A percentile compares a stretch with the other conserved stretches of the same genome.
Conservation (phyloP, 305 asterid genomes). For the Fraxinus nigra region DNA sequence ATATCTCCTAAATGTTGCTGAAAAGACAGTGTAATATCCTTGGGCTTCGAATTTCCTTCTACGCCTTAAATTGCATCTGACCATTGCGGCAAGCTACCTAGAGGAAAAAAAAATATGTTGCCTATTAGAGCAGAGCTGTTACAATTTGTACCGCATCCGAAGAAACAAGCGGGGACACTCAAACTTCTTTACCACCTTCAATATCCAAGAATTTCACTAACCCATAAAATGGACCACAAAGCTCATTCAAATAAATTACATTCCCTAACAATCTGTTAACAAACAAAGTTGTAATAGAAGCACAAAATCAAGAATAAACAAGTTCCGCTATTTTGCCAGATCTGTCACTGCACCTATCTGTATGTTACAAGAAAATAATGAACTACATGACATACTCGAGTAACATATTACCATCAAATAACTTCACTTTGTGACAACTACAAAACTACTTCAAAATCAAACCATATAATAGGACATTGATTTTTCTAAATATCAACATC, state of each 20-base stretch:
- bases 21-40: not conserved
- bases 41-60: not conserved
- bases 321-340: not conserved
- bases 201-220: not conserved
- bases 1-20: not conserved
- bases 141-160: not conserved
- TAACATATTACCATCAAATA: not conserved
- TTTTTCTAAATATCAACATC: not conserved
- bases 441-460: constrained; percentile 24
- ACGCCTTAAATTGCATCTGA: not conserved
- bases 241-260: constrained; percentile 9
- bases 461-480: constrained; percentile 3
- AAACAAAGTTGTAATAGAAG: constrained; percentile 8
- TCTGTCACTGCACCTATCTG: constrained; percentile 14
- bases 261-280: not conserved
- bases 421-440: constrained; percentile 1
- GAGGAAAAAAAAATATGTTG: not conserved
- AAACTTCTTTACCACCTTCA: not conserved
- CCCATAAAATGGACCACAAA: not conserved
- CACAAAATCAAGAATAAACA: not conserved
- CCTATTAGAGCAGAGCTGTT: not conserved
- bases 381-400: not conserved
- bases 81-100: not conserved
- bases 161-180: constrained; percentile 17
- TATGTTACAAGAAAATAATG: not conserved